These are phyloP conservation scores for Globisporangium sylvaticum DNA, from an alignment of 352 stramenopile genomes.

Conservation along the genomic window DNA sequence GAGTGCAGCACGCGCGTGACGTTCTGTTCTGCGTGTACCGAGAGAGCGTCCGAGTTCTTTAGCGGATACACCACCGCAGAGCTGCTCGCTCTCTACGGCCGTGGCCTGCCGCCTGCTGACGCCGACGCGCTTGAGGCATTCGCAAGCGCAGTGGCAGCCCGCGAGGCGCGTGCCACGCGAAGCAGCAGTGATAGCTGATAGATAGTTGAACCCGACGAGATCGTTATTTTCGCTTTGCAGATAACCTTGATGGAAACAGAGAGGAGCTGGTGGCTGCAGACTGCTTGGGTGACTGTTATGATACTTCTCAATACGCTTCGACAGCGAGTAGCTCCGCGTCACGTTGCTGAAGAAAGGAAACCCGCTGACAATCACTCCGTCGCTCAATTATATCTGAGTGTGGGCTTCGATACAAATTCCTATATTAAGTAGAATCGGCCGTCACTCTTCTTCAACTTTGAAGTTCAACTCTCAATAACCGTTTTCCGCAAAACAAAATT, in stretches of 20 bases:
- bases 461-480: not conserved
- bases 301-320: too few relatives aligned
- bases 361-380: too few relatives aligned
- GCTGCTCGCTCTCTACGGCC: slow-evolving; percentile 51
- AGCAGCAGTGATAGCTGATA: slow-evolving; percentile 8
- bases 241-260: not conserved
- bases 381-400: not conserved
- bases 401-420: not conserved
- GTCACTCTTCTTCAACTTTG: not conserved
- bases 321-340: too few relatives aligned
- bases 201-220: not conserved
- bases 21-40: slow-evolving; percentile 48
- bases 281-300: not conserved
- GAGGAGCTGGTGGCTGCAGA: not conserved
- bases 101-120: slow-evolving; percentile 50
- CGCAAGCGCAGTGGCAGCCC: slow-evolving; percentile 28
- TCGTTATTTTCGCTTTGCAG: not conserved
- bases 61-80: slow-evolving; percentile 44
- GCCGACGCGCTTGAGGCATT: slow-evolving; percentile 40
- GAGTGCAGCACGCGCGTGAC: slow-evolving; percentile 48
- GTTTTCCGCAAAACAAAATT: too few relatives aligned
- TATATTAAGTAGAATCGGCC: not conserved
- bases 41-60: slow-evolving; percentile 62
- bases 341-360: too few relatives aligned
- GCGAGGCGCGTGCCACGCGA: slow-evolving; percentile 33